These are phyloP conservation scores for Amphibolis antarctica DNA, from an alignment of 106 monocot species.

Conservation along the genomic window DNA sequence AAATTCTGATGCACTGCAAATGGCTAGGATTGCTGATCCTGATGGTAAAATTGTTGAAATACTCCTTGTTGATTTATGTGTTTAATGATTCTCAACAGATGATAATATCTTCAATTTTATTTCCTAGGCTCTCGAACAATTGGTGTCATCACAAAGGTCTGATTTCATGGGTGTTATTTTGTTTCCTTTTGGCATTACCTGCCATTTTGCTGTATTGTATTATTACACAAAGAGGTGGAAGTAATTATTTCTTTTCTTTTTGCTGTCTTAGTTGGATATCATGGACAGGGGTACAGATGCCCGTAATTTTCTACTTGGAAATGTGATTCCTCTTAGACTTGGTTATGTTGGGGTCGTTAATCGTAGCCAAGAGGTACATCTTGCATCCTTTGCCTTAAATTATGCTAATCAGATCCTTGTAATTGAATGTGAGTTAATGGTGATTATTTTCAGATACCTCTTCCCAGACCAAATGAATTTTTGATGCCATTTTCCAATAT, in stretches of 20 bases:
- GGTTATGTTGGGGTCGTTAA: slow-evolving; percentile 83
- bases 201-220: neutral
- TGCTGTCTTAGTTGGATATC: slow-evolving; percentile 49
- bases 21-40: slow-evolving; percentile 82
- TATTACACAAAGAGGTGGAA: neutral
- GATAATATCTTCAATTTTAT: neutral
- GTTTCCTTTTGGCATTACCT: neutral
- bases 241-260: neutral
- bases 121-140: slow-evolving; percentile 67
- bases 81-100: neutral
- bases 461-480: too few relatives aligned
- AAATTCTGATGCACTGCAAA: slow-evolving; percentile 95
- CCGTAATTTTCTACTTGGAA: slow-evolving; percentile 61
- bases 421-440: neutral
- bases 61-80: neutral
- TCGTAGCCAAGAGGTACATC: slow-evolving; percentile 66
- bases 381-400: neutral
- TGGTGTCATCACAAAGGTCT: slow-evolving; percentile 76
- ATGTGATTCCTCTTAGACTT: slow-evolving; percentile 66
- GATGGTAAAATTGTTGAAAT: slow-evolving; percentile 46
- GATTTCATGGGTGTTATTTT: neutral
- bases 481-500: too few relatives aligned
- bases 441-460: neutral
- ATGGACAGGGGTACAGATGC: slow-evolving; percentile 89
- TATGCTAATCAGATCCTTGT: neutral